Evolutionary conservation across 2,329 filamentous ascomycete genomes (phyloP), one percentile per base, ranked within the genome.

Genomic region (Penicillium concentricum): DNA sequence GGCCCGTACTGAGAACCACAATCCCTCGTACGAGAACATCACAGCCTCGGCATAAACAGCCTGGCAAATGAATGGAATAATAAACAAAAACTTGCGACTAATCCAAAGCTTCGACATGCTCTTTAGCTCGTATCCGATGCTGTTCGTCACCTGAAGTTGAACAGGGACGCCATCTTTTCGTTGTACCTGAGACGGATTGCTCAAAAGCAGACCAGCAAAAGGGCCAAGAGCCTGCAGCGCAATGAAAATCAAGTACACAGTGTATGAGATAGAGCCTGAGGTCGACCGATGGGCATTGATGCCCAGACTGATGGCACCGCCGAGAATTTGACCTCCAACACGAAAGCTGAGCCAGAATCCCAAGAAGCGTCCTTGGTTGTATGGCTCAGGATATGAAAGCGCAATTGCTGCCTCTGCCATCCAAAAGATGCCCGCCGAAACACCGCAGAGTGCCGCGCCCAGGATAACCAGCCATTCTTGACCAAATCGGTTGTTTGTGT

Each of bases 351-450:
- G 78, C 88, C 88, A 91, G 66, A 87, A 86, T 0, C 87, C 88
- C 0, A 91, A 75, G 18, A 85, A 84, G 16, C 81, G 81, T 0
- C 86, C 87, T 51, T 83, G 81, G 46, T 88, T 88, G 67, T 83
- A 84, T 0, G 87, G 86, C 64, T 91, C 88, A 0, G 88, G 87
- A 61, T 91, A 91, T 0, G 84, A 81, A 20, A 91, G 82, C 0
- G 87, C 87, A 55, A 91, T 89, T 0, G 88, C 87, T 0, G 86
- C 86, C 72, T 91, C 88, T 0, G 87, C 84, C 79, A 86, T 86
- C 88, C 88, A 91, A 72, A 91, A 91, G 0, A 91, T 78, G 0
- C 88, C 88, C 0, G 88, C 88, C 0, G 84, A 87, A 32, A 90
- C 79, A 18, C 88, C 88, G 60, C 88, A 91, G 0, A 88, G 76